A percentile compares a stretch with the other conserved stretches of the same genome.
Evolutionary conservation across 306 rosid genomes (phyloP).

Genomic region (Begonia loranthoides): DNA sequence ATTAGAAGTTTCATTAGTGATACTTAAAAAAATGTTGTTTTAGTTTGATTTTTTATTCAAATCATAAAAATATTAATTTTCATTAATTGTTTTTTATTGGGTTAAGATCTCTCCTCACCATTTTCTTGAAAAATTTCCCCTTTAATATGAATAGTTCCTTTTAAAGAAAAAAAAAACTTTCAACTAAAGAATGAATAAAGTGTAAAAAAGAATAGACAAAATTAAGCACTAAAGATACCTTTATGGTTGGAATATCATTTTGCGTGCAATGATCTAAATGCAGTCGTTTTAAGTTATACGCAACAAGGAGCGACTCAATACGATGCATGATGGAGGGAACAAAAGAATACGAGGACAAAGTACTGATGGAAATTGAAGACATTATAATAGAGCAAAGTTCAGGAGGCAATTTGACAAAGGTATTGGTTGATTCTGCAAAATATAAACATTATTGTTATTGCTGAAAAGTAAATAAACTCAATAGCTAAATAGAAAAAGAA

Average conservation of each 20-base stretch:
- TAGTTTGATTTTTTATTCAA: too few relatives aligned
- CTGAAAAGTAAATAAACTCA: background rate
- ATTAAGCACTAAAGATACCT: constrained; percentile 23
- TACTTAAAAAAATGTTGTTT: too few relatives aligned
- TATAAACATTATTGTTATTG: background rate
- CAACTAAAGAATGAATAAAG: background rate
- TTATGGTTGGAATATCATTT: constrained; percentile 35
- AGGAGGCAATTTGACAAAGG: constrained; percentile 62
- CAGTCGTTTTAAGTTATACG: constrained; percentile 45
- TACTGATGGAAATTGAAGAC: constrained; percentile 47
- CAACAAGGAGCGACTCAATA: constrained; percentile 50
- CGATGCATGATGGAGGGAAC: constrained; percentile 75
- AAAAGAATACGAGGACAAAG: constrained; percentile 47
- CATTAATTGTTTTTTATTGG: too few relatives aligned
- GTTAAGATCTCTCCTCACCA: too few relatives aligned
- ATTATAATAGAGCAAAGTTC: constrained; percentile 57
- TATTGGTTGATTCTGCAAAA: constrained; percentile 37
- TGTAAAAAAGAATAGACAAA: background rate
- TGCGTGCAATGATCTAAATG: constrained; percentile 42
- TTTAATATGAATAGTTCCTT: too few relatives aligned
- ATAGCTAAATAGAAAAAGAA: background rate
- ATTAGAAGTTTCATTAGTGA: too few relatives aligned
- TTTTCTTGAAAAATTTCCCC: too few relatives aligned
- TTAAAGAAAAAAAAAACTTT: too few relatives aligned
- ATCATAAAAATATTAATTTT: too few relatives aligned